Evolutionary conservation across 2,329 filamentous ascomycete genomes (phyloP).

Genomic region (Colletotrichum sp.): DNA sequence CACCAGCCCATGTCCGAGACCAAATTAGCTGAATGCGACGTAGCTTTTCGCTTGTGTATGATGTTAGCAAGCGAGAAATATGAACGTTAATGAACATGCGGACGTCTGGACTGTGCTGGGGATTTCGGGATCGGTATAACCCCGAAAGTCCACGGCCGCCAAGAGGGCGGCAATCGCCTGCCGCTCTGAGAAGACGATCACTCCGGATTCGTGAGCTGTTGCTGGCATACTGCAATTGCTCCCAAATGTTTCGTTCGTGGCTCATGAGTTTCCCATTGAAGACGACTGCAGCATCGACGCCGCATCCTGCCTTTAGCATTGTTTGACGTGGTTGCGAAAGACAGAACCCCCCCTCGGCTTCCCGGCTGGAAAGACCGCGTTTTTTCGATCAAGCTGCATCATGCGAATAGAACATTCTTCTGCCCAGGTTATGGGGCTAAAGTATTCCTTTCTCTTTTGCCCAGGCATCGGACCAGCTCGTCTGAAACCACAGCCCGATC

Average conservation of each 20-base stretch:
- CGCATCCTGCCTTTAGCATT: neutral
- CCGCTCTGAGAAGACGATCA: neutral
- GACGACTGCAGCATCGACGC: neutral
- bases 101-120: neutral
- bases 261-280: neutral
- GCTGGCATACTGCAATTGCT: too few relatives aligned
- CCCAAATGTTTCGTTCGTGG: neutral
- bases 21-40: neutral
- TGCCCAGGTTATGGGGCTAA: neutral
- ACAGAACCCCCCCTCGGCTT: neutral
- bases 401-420: neutral
- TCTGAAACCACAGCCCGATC: neutral
- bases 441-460: neutral
- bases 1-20: neutral
- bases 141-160: neutral
- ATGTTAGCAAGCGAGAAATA: neutral
- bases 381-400: neutral
- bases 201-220: too few relatives aligned
- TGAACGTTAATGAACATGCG: neutral
- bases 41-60: neutral
- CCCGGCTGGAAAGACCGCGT: neutral
- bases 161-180: neutral
- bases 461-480: neutral
- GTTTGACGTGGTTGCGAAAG: neutral
- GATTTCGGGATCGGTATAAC: neutral